Percentiles rank a stretch among this genome's conserved stretches.
phyloP scores from a whole-genome alignment of 108 stramenopile genomes.

The Epipyxis sp. region DNA sequence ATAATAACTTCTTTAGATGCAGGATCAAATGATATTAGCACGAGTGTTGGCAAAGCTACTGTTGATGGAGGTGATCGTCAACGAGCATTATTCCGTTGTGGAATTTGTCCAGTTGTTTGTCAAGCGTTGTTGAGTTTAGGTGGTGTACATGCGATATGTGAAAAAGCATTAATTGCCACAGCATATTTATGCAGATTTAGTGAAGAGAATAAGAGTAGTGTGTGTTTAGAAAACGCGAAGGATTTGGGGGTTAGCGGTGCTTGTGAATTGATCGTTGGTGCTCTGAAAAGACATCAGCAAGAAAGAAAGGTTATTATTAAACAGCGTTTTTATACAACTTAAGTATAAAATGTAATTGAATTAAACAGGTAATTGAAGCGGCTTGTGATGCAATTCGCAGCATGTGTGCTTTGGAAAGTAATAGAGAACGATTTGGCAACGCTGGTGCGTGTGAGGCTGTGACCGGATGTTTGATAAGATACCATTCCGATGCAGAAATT shows the following conservation, averaged over 20 bases:
- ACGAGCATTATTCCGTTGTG: not conserved
- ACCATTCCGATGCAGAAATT: not conserved
- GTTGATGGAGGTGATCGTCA: slow-evolving; percentile 14
- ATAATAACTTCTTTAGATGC: too few species aligned
- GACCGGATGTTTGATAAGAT: not conserved
- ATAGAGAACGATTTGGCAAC: not conserved
- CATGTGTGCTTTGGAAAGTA: slow-evolving; percentile 6
- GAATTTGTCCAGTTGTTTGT: not conserved
- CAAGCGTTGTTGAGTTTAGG: not conserved
- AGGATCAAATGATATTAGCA: too few species aligned
- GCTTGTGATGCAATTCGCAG: slow-evolving; percentile 20
- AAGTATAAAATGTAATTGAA: too few species aligned
- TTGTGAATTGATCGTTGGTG: not conserved
- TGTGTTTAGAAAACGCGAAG: slow-evolving; percentile 24
- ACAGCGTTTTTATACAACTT: too few species aligned
- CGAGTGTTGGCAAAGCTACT: not conserved
- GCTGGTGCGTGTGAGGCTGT: slow-evolving; percentile 8
- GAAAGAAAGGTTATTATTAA: too few species aligned
- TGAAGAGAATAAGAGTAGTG: not conserved
- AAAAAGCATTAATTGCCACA: not conserved
- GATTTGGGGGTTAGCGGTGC: not conserved
- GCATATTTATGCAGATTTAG: not conserved
- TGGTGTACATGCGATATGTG: not conserved
- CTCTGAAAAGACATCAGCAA: not conserved
- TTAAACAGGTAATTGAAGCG: not conserved